Evolutionary conservation across 768 basidiomycete genomes (phyloP).

Genomic region (Cubamyces lactineus): DNA sequence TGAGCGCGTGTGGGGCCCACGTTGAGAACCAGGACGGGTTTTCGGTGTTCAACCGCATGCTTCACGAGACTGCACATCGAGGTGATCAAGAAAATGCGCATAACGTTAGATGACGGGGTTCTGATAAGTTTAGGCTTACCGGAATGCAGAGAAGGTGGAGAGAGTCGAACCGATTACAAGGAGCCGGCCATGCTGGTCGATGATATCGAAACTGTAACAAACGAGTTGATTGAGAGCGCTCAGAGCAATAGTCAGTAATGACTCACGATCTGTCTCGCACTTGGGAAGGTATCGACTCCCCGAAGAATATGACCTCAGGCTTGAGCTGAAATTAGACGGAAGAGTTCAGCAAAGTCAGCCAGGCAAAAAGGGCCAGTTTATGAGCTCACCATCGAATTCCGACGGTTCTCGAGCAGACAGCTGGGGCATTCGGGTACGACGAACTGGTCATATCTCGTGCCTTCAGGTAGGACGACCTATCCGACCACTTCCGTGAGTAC

Average conservation of each 20-base stretch:
- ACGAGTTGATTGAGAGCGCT: neutral
- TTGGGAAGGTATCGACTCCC: slow-evolving; percentile 75
- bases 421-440: slow-evolving; percentile 75
- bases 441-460: slow-evolving; percentile 76
- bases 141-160: slow-evolving; percentile 91
- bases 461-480: slow-evolving; percentile 76
- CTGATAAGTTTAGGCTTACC: slow-evolving; percentile 47
- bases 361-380: neutral
- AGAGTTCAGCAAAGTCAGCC: no score
- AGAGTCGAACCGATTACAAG: slow-evolving; percentile 89
- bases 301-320: slow-evolving; percentile 86
- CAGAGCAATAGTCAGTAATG: neutral
- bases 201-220: slow-evolving; percentile 51
- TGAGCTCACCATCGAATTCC: slow-evolving; percentile 59
- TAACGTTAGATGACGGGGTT: no score
- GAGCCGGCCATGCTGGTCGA: slow-evolving; percentile 66
- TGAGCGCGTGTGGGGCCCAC: slow-evolving; percentile 91
- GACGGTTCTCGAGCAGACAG: slow-evolving; percentile 62
- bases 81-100: neutral
- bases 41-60: slow-evolving; percentile 72
- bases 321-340: slow-evolving; percentile 55
- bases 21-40: slow-evolving; percentile 83
- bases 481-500: neutral
- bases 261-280: slow-evolving; percentile 76
- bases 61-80: slow-evolving; percentile 64